Conservation (phyloP, 1,284 basidiomycete genomes). For the Vanrija pseudolonga region DNA sequence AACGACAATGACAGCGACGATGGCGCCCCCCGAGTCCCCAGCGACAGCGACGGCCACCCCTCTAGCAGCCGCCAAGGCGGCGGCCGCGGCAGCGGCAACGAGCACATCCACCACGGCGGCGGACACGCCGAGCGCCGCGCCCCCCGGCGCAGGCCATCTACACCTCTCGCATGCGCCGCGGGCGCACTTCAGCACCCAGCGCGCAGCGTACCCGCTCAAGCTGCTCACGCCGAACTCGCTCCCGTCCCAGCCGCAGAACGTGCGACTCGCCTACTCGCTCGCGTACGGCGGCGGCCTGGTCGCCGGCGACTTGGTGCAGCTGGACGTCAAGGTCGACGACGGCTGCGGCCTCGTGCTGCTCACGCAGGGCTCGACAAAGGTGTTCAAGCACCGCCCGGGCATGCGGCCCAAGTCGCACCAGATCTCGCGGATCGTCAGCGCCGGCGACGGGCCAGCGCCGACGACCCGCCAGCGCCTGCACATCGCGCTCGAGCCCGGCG, state of each 20-base stretch:
- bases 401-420: constrained; percentile 37
- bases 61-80: too few relatives aligned
- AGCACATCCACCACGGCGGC: neutral
- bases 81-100: too few relatives aligned
- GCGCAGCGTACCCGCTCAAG: constrained; percentile 85
- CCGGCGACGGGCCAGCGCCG: constrained; percentile 20
- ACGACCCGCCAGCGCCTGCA: constrained; percentile 52
- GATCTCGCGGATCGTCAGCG: neutral
- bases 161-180: constrained; percentile 21
- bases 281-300: constrained; percentile 93
- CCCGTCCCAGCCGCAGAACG: constrained; percentile 43
- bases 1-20: neutral
- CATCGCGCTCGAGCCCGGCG: constrained; percentile 55
- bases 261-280: constrained; percentile 74
- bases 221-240: constrained; percentile 64
- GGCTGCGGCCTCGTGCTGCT: constrained; percentile 37
- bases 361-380: constrained; percentile 82
- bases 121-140: neutral
- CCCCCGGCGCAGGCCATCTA: constrained; percentile 35
- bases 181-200: constrained; percentile 68
- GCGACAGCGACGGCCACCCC: too few relatives aligned
- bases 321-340: constrained; percentile 61
- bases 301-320: constrained; percentile 70
- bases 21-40: neutral
- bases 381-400: constrained; percentile 71